phyloP scores from a whole-genome alignment of 2,329 filamentous ascomycete genomes.

The Phyllosticta citriasiana region DNA sequence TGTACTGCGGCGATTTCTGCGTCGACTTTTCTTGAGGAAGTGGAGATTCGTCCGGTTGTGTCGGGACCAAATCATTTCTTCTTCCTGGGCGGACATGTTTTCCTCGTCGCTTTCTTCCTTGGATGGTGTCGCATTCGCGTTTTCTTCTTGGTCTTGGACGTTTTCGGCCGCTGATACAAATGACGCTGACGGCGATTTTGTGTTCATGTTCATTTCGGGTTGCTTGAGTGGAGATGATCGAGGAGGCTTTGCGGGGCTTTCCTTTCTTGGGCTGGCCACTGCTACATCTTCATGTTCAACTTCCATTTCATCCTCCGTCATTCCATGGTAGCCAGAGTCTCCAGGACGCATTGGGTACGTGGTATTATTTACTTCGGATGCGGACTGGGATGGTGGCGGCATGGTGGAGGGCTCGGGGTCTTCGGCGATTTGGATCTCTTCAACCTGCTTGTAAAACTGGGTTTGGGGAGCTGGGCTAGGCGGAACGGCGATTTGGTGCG shows the following conservation, averaged over 20 bases:
- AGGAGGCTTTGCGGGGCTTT: constrained; percentile 17
- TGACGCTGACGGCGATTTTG: constrained; percentile 25
- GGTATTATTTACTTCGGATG: constrained; percentile 8
- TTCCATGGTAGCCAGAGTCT: constrained; percentile 66
- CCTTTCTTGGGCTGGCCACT: constrained; percentile 11
- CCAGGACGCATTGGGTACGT: background rate
- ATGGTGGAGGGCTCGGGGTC: constrained; percentile 33
- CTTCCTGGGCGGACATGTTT: constrained; percentile 15
- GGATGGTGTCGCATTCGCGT: constrained; percentile 16
- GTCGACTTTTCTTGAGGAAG: background rate
- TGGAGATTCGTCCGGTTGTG: background rate
- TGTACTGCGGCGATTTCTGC: constrained; percentile 20
- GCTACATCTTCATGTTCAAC: constrained; percentile 15
- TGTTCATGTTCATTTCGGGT: background rate
- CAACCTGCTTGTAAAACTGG: constrained; percentile 42
- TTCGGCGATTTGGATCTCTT: constrained; percentile 51
- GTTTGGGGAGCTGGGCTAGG: constrained; percentile 46
- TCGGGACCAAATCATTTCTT: constrained; percentile 10
- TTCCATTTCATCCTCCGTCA: constrained; percentile 45
- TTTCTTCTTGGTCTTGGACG: constrained; percentile 16
- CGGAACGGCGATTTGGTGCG: constrained; percentile 32
- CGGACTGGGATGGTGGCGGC: constrained; percentile 10
- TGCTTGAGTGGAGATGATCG: constrained; percentile 9
- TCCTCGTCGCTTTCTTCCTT: constrained; percentile 12
- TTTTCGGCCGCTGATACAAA: constrained; percentile 35